Percentiles rank a stretch among this genome's conserved stretches.
Conservation (phyloP, 73 alveolate species). For the Diophrys sp. region DNA sequence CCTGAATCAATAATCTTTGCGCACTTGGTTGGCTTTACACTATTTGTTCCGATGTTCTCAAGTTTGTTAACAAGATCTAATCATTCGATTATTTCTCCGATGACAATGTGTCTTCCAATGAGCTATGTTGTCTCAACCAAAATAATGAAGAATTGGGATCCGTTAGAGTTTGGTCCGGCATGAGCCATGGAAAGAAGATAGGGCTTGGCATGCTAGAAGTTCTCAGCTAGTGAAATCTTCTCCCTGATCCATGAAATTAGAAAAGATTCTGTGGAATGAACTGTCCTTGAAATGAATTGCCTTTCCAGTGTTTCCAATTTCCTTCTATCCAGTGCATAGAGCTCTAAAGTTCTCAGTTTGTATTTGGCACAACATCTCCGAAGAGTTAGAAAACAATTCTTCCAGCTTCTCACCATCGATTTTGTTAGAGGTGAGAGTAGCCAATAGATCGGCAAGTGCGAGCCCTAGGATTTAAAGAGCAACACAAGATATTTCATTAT, state of each 20-base stretch:
- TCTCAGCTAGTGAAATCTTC: conserved; percentile 76
- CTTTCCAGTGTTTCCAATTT: conserved; percentile 31
- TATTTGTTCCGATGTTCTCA: conserved; percentile 25
- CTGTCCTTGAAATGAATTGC: conserved; percentile 60
- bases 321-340: conserved; percentile 50
- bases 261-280: conserved; percentile 87
- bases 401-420: too few species aligned
- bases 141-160: conserved; percentile 71
- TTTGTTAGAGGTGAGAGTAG: too few species aligned
- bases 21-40: too few species aligned
- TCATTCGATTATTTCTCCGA: conserved; percentile 46
- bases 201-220: conserved; percentile 59
- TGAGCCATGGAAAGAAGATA: conserved; percentile 86
- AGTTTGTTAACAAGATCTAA: conserved; percentile 26
- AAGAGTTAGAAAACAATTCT: too few species aligned
- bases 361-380: too few species aligned
- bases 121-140: conserved; percentile 38
- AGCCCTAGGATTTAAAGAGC: too few species aligned
- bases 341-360: too few species aligned
- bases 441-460: too few species aligned
- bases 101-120: conserved; percentile 47
- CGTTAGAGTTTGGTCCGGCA: conserved; percentile 85
- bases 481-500: too few species aligned
- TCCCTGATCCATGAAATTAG: conserved; percentile 76
- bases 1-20: too few species aligned